A percentile compares a stretch with the other conserved stretches of the same genome.
Evolutionary conservation across 106 monocot genomes (phyloP).

Genomic region (Narthecium ossifragum): DNA sequence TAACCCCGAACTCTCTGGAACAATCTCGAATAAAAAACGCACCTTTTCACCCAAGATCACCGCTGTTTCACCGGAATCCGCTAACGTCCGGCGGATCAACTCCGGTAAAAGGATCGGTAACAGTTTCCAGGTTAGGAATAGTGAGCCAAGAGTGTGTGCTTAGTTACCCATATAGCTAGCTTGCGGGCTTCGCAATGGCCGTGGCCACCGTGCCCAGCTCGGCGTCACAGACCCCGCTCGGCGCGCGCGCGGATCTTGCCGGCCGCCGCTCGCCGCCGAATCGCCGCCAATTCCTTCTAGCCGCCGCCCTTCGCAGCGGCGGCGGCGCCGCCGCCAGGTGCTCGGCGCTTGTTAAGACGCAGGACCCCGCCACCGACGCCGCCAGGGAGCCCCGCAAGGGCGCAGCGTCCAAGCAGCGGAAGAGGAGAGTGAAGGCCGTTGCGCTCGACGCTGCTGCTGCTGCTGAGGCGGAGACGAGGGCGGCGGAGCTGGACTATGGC

Average conservation of each 20-base stretch:
- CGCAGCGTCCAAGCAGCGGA: constrained; percentile 9
- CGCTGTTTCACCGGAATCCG: no score
- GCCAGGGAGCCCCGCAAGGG: constrained; percentile 4
- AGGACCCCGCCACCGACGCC: constrained; percentile 19
- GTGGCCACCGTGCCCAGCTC: constrained; percentile 40
- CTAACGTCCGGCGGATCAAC: no score
- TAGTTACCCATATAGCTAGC: no score
- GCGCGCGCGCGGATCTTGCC: constrained; percentile 11
- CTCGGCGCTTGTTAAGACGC: constrained; percentile 15
- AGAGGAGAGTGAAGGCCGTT: constrained; percentile 4
- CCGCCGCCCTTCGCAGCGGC: constrained; percentile 31
- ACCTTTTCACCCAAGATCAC: no score
- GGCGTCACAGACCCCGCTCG: constrained; percentile 34
- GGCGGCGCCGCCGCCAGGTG: no score
- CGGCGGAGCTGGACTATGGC: constrained; percentile 54
- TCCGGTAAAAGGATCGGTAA: no score
- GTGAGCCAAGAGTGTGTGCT: no score
- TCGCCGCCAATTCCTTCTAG: constrained; percentile 14
- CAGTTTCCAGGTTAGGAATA: no score
- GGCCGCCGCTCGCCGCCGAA: constrained; percentile 10
- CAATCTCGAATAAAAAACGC: no score
- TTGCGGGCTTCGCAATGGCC: constrained; percentile 52
- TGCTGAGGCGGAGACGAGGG: no score
- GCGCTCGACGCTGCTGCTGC: background rate
- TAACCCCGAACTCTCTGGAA: no score